A percentile compares a stretch with the other conserved stretches of the same genome.
Evolutionary conservation across 2,329 filamentous ascomycete genomes (phyloP).

Genomic region (Botrytis squamosa): DNA sequence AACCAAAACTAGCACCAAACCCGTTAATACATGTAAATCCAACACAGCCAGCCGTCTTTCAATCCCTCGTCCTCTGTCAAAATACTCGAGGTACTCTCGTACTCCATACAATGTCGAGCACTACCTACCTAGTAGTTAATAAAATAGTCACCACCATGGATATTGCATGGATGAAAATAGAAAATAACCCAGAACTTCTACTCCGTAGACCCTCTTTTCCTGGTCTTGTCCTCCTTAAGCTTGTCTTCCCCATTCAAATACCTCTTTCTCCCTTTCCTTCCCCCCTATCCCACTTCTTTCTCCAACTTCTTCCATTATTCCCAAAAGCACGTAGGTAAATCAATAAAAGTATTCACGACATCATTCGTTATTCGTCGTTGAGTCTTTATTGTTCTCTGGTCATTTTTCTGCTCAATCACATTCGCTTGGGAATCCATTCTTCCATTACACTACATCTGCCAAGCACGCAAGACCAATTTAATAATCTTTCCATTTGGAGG

Average conservation of each 20-base stretch:
- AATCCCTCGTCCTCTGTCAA: neutral
- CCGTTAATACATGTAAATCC: neutral
- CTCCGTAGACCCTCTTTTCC: neutral
- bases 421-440: conserved; percentile 1
- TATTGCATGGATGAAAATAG: neutral
- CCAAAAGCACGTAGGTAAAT: neutral
- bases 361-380: conserved; percentile 6
- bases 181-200: neutral
- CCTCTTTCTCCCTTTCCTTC: neutral
- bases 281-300: neutral
- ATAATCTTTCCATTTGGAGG: neutral
- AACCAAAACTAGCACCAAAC: neutral
- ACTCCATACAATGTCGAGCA: neutral
- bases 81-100: neutral
- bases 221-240: neutral
- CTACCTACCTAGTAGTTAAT: neutral
- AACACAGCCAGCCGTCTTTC: neutral
- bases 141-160: neutral
- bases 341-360: neutral
- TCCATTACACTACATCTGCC: neutral
- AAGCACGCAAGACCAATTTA: neutral
- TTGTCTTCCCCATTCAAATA: conserved; percentile 5
- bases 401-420: neutral
- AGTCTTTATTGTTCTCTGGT: neutral
- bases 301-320: neutral